These are phyloP conservation scores for Fonsecaea multimorphosa DNA, from an alignment of 2,329 filamentous ascomycete species.

Conservation along the genomic window DNA sequence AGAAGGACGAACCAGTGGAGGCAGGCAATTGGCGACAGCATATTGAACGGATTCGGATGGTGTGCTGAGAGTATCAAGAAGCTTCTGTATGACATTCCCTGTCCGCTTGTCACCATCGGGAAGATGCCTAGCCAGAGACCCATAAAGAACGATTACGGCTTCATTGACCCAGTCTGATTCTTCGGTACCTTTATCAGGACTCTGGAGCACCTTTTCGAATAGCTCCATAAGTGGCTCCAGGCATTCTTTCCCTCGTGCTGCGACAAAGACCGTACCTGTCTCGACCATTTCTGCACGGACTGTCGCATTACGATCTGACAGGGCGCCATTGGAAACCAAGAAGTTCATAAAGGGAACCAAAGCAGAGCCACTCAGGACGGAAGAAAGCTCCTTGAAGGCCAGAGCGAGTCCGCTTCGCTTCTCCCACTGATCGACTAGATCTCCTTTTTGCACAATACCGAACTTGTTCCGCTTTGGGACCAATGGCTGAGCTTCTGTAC, in stretches of 20 bases:
- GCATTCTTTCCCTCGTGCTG: constrained; percentile 77
- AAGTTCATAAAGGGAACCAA: constrained; percentile 83
- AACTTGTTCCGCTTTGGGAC: constrained; percentile 87
- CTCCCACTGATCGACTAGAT: constrained; percentile 90
- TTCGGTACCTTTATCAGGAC: constrained; percentile 79
- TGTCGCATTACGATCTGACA: constrained; percentile 78
- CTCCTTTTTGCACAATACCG: constrained; percentile 90
- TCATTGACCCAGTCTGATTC: constrained; percentile 91
- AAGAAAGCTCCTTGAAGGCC: constrained; percentile 81
- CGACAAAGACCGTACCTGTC: constrained; percentile 80
- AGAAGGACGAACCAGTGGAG: constrained; percentile 84
- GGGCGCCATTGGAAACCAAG: constrained; percentile 80
- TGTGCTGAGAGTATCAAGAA: constrained; percentile 86
- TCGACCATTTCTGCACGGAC: constrained; percentile 93
- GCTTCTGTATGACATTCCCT: constrained; percentile 82
- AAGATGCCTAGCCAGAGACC: constrained; percentile 87
- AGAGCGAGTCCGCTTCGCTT: constrained; percentile 85
- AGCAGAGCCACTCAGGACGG: constrained; percentile 69
- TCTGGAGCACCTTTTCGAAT: constrained; percentile 86
- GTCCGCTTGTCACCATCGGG: constrained; percentile 84
- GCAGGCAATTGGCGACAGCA: constrained; percentile 91
- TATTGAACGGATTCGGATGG: constrained; percentile 97
- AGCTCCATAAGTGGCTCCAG: constrained; percentile 91
- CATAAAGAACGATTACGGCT: constrained; percentile 96
- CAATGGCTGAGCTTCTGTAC: constrained; percentile 79